phyloP scores from a whole-genome alignment of 2,329 filamentous ascomycete genomes.

The Calonectria honghensis region DNA sequence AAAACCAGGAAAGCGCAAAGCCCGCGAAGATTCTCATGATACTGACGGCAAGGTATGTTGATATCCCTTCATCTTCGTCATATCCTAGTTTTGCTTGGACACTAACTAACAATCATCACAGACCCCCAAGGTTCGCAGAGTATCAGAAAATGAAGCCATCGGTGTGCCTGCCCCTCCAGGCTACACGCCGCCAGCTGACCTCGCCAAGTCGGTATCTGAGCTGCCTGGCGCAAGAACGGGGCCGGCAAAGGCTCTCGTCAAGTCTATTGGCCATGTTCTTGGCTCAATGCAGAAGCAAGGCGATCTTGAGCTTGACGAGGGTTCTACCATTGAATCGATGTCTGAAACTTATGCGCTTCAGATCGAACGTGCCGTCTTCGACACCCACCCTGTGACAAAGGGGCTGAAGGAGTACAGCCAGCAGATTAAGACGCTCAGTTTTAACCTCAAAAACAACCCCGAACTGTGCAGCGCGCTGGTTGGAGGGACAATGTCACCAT shows the following conservation, averaged over 20 bases:
- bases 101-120: conserved; percentile 52
- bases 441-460: conserved; percentile 92
- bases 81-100: background rate
- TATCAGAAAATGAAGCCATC: conserved; percentile 69
- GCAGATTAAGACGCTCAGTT: conserved; percentile 84
- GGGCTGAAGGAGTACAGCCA: conserved; percentile 71
- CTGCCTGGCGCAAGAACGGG: conserved; percentile 80
- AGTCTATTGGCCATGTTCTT: conserved; percentile 80
- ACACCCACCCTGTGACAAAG: conserved; percentile 69
- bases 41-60: conserved; percentile 69
- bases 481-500: conserved; percentile 81
- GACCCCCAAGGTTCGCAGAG: conserved; percentile 70
- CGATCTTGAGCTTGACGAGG: conserved; percentile 77
- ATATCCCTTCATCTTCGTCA: background rate
- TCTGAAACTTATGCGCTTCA: conserved; percentile 84
- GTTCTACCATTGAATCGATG: conserved; percentile 77
- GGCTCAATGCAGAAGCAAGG: conserved; percentile 80
- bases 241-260: conserved; percentile 82
- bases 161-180: conserved; percentile 55
- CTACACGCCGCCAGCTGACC: conserved; percentile 71
- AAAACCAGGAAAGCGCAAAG: conserved; percentile 74
- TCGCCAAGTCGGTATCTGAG: conserved; percentile 70
- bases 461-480: conserved; percentile 86
- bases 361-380: conserved; percentile 83
- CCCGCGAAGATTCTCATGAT: conserved; percentile 74